Evolutionary conservation across 495 filamentous ascomycete species (phyloP), one percentile per base, ranked within the genome.

Genomic region (Jackrogersella multiformis): DNA sequence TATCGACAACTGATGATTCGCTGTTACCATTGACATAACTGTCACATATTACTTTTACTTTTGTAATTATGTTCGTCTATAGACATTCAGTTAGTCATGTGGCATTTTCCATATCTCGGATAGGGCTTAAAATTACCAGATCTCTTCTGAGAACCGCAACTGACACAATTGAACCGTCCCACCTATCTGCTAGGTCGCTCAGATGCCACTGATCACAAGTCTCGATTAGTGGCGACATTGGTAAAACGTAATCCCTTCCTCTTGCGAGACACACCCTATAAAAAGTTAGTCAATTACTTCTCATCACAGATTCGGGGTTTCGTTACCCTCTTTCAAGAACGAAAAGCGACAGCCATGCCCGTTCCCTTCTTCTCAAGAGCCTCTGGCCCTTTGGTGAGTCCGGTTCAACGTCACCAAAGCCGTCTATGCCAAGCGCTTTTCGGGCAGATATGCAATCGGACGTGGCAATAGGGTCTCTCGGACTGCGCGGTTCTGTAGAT

Each of bases 331-430:
- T 79, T 61, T 92, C 89, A n/a, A 92, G 82, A 12, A 90, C 88
- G 71, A 89, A 92, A 12, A 92, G 75, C 1, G 89, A 85, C 57
- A 92, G 82, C 88, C 89, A 92, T 12, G 86, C 83, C 58, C 89
- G 81, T 74, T 92, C 89, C 36, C 89, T 80, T 61, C 88, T 77
- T 64, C 89, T 83, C 7, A 91, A 68, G 10, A 92, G 69, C 54
- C 87, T 79, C 54, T 81, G 76, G 9, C 89, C 88, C 67, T 79
- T 81, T 57, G 85, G 81, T 1, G 86, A 89, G 1, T 32, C 67
- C n/a, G 87, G 81, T 54, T 89, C 87, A 7, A 90, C 78, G 56
- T 88, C 81, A 18, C 79, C 80, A 70, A 89, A 91, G 1, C 88
- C 88, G 74, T 91, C 89, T 68, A 92, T 81, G 36, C 84, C 79